Conservation (phyloP, 2,329 filamentous ascomycete species). For the Cercospora sp. region DNA sequence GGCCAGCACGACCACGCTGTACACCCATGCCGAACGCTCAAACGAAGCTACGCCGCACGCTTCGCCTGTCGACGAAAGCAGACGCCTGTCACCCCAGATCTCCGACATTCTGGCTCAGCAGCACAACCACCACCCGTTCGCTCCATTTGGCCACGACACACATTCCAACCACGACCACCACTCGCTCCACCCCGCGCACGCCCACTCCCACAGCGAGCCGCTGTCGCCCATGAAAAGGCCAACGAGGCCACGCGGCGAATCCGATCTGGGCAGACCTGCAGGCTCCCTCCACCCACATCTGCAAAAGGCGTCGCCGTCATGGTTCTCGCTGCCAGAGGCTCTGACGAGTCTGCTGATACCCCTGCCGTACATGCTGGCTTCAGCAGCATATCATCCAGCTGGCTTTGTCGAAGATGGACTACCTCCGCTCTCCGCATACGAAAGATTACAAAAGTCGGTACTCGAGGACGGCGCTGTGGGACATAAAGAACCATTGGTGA, state of each 20-base stretch:
- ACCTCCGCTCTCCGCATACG: constrained; percentile 37
- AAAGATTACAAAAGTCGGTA: constrained; percentile 34
- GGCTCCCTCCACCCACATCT: constrained; percentile 28
- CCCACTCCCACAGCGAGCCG: not conserved
- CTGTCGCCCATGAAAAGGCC: constrained; percentile 33
- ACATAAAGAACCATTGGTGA: constrained; percentile 7
- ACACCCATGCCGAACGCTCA: constrained; percentile 35
- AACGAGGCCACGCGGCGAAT: constrained; percentile 47
- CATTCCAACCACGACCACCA: constrained; percentile 19
- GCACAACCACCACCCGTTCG: constrained; percentile 16
- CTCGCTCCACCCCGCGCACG: constrained; percentile 34
- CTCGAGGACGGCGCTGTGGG: constrained; percentile 24
- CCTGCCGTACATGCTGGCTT: constrained; percentile 51
- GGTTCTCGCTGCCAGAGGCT: constrained; percentile 48
- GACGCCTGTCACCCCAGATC: constrained; percentile 7
- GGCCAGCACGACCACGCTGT: constrained; percentile 30
- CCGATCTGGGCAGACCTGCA: constrained; percentile 46
- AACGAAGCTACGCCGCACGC: constrained; percentile 34
- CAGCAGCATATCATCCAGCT: constrained; percentile 46
- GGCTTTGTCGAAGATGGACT: constrained; percentile 29
- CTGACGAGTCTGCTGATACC: constrained; percentile 54
- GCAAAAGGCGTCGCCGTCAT: constrained; percentile 28
- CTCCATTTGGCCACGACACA: constrained; percentile 12
- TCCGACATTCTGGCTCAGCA: constrained; percentile 29
- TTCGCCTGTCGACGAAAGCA: constrained; percentile 26